Percentiles rank a stretch among this genome's conserved stretches.
These are phyloP conservation scores for Hippophae tibetana DNA, from an alignment of 306 rosid genomes.

Conservation along the genomic window DNA sequence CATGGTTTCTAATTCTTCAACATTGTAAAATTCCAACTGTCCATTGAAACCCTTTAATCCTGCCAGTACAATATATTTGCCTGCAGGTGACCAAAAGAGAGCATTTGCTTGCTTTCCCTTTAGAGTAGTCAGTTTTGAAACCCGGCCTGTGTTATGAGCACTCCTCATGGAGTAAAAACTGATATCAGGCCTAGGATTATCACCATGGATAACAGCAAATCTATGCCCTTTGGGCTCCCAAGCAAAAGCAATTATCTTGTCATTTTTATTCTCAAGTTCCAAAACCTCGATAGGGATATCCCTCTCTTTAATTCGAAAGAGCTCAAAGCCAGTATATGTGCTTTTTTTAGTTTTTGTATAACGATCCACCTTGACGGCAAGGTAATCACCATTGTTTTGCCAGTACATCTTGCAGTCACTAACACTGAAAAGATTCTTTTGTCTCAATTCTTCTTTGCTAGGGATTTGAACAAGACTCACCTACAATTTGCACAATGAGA, in stretches of 20 bases:
- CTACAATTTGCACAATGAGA: conserved; percentile 24
- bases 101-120: conserved; percentile 85
- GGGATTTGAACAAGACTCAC: conserved; percentile 87
- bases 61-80: conserved; percentile 62
- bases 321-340: conserved; percentile 78
- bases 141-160: conserved; percentile 53
- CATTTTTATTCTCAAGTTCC: conserved; percentile 84
- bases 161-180: conserved; percentile 67
- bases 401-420: conserved; percentile 89
- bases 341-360: conserved; percentile 69
- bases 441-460: conserved; percentile 71
- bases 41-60: conserved; percentile 74
- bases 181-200: conserved; percentile 68
- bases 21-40: conserved; percentile 64
- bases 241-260: conserved; percentile 83
- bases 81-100: conserved; percentile 79
- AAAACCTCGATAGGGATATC: conserved; percentile 80
- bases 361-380: conserved; percentile 73
- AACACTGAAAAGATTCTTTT: conserved; percentile 70
- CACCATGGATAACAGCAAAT: conserved; percentile 76
- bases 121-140: conserved; percentile 66
- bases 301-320: conserved; percentile 69
- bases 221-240: conserved; percentile 94
- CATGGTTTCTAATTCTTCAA: conserved; percentile 81
- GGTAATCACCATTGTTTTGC: conserved; percentile 90